Conservation (phyloP, 2,329 filamentous ascomycete genomes). For the Arthrobotrys entomopaga region DNA sequence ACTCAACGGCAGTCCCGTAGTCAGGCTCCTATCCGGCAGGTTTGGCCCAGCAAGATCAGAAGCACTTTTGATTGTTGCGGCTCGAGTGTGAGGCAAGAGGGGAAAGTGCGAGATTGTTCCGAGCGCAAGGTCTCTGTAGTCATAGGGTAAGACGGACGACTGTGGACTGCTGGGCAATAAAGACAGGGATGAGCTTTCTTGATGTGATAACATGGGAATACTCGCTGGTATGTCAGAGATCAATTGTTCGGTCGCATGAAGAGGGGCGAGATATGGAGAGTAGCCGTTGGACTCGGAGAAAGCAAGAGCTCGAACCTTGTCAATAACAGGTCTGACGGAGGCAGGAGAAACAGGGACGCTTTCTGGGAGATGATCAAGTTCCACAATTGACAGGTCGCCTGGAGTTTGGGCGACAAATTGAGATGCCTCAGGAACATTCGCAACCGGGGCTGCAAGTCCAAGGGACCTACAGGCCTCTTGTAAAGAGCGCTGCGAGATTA, state of each 20-base stretch:
- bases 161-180: constrained; percentile 11
- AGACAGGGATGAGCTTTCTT: neutral
- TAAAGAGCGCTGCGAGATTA: no score
- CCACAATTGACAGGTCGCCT: neutral
- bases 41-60: no score
- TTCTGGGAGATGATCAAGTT: neutral
- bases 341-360: neutral
- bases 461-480: no score
- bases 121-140: neutral
- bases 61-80: neutral
- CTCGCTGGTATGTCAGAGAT: no score
- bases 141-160: constrained; percentile 13
- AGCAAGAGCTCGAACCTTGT: neutral
- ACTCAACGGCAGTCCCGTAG: no score
- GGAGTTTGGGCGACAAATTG: neutral
- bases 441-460: no score
- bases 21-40: no score
- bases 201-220: neutral
- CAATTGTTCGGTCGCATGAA: neutral
- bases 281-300: neutral
- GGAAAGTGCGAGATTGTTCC: neutral
- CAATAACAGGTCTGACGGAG: neutral
- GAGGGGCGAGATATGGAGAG: neutral
- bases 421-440: neutral
- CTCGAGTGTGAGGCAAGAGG: constrained; percentile 26